These are phyloP conservation scores for Capsicum baccatum DNA, from an alignment of 257 asterid species.

Conservation along the genomic window DNA sequence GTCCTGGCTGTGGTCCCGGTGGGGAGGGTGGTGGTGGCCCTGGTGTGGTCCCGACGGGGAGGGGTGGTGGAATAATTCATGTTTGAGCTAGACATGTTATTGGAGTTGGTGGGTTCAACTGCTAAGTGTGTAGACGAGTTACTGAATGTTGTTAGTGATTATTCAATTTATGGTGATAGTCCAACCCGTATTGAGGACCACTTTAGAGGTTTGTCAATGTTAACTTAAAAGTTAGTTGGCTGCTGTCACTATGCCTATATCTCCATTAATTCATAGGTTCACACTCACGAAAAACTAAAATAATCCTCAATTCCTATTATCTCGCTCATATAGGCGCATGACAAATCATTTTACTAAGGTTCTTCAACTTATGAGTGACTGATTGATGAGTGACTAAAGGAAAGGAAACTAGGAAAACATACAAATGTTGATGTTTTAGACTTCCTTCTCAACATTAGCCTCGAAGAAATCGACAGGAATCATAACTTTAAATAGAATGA, in stretches of 20 bases:
- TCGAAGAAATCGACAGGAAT: conserved; percentile 56
- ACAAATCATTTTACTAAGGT: conserved; percentile 17
- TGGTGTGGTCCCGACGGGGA: too few relatives aligned
- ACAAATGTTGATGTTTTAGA: conserved; percentile 41
- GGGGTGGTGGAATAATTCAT: conserved; percentile 44
- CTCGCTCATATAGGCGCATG: background rate
- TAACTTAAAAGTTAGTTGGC: background rate
- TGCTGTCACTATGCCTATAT: background rate
- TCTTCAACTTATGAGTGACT: conserved; percentile 44
- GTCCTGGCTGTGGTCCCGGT: too few relatives aligned
- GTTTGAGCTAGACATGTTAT: conserved; percentile 95
- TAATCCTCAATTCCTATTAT: too few relatives aligned
- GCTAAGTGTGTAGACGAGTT: conserved; percentile 85
- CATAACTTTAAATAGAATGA: conserved; percentile 34
- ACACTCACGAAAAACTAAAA: too few relatives aligned
- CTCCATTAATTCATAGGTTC: too few relatives aligned
- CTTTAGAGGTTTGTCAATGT: conserved; percentile 72
- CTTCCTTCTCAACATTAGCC: conserved; percentile 41
- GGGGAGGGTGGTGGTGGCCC: too few relatives aligned
- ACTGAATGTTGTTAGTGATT: conserved; percentile 60
- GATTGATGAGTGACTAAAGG: conserved; percentile 46
- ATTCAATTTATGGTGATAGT: conserved; percentile 59
- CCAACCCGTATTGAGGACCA: conserved; percentile 76
- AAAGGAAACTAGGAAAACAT: background rate
- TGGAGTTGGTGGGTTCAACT: conserved; percentile 87